These are phyloP conservation scores for Esteya vermicola DNA, from an alignment of 2,329 filamentous ascomycete species.

Conservation along the genomic window DNA sequence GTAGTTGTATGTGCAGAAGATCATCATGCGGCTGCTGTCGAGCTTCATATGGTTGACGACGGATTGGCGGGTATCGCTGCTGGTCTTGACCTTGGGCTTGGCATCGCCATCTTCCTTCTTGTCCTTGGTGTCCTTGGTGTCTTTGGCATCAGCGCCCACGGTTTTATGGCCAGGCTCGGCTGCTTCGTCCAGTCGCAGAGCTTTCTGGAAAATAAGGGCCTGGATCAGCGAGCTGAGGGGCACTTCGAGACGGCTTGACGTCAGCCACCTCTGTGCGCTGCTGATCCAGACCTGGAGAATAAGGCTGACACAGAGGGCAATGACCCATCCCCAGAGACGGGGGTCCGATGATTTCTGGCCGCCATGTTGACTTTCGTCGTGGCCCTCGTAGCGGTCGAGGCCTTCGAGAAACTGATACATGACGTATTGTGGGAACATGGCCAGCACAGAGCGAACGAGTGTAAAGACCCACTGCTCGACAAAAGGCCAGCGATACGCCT, in stretches of 20 bases:
- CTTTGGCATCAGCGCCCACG: not conserved
- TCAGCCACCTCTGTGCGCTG: conserved; percentile 19
- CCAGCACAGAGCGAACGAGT: conserved; percentile 15
- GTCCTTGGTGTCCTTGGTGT: conserved; percentile 1
- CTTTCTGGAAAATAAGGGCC: conserved; percentile 21
- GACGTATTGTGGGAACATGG: conserved; percentile 20
- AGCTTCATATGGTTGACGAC: conserved; percentile 23
- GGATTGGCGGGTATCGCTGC: conserved; percentile 17
- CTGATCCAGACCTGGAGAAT: conserved; percentile 17
- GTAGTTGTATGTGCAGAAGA: conserved; percentile 19
- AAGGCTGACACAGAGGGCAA: conserved; percentile 16
- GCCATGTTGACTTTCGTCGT: too few species aligned
- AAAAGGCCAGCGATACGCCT: conserved; percentile 14
- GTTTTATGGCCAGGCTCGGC: conserved; percentile 10
- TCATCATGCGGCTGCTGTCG: conserved; percentile 18
- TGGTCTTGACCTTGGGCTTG: conserved; percentile 2
- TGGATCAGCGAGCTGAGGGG: conserved; percentile 18
- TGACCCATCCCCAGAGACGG: conserved; percentile 17
- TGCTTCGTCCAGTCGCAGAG: conserved; percentile 19
- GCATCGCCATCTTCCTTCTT: too few species aligned
- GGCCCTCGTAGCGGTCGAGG: conserved; percentile 14
- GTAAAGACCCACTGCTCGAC: conserved; percentile 18
- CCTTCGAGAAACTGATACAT: conserved; percentile 20
- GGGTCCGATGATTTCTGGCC: conserved; percentile 11
- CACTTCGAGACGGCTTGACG: conserved; percentile 17